Base-by-base conservation (phyloP, 2,329 filamentous ascomycete species). In the Cladosporium colombiae region DNA sequence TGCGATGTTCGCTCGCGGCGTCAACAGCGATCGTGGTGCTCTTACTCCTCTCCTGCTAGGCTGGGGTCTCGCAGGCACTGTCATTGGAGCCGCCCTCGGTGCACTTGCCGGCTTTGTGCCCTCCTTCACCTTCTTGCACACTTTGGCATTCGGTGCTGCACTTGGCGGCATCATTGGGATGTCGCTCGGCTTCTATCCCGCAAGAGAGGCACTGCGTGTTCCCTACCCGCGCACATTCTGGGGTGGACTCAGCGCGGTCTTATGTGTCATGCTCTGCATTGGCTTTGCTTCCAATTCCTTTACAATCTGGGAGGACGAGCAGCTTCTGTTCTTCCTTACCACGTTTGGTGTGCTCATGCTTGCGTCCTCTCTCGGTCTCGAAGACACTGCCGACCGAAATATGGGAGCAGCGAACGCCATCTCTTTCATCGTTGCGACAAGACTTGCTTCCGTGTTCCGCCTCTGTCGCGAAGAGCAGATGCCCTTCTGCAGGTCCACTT, bases 261-360 rank as follows among this genome's bases (percentile, higher is more conserved):
- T 96, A 71, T 93, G 93, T 0, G 77, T 93, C n/a, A 88, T 90
- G 68, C 92, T 97, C 74, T 96, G 93, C n/a, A 82, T 91, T 61
- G 94, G 95, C 8, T 99, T 98, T 76, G 94, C 94, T 0, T 95
- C 95, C 3, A 99, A 99, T 79, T 99, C 95, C 0, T 99, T 93
- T 79, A 98, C 94, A 0, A 97, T 99, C 70, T 99, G 95, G 93
- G 95, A 99, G 80, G 95, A 99, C 74, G 91, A 92, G 16, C 97
- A 97, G 65, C 84, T 97, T 5, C 83, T 97, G 3, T 97, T 96
- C 81, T 94, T 98, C 80, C 86, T 97, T 66, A 88, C 88, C 2
- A 95, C 93, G 0, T 97, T 98, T 75, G 93, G 93, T 33, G 78
- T 93, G 7, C 83, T 89, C n/a, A 87, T 90, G 40, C 85, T 90